phyloP scores from a whole-genome alignment of 208 protist species.

The Trichomonas tenax region DNA sequence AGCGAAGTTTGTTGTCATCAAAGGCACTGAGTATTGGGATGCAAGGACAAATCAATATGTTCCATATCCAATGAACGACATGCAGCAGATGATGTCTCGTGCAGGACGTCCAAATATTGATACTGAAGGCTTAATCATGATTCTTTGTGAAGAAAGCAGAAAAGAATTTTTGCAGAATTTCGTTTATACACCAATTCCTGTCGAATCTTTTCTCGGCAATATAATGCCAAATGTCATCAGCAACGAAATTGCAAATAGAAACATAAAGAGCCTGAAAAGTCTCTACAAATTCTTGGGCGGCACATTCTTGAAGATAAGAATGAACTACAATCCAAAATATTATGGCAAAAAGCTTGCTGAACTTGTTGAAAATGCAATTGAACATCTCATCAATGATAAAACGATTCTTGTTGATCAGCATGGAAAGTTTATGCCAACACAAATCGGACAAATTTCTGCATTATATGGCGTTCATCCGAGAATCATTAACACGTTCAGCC shows the following conservation, averaged over 20 bases:
- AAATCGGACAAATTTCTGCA: background rate
- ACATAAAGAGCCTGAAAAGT: slow-evolving; percentile 30
- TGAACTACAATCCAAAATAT: background rate
- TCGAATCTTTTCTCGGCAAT: slow-evolving; percentile 81
- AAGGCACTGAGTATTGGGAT: slow-evolving; percentile 99
- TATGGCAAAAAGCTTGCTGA: background rate
- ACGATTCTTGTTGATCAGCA: background rate
- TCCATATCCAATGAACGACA: slow-evolving; percentile 95
- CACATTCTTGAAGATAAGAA: background rate
- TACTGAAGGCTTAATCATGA: slow-evolving; percentile 55
- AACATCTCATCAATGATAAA: background rate
- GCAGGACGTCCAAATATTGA: slow-evolving; percentile 75
- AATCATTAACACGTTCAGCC: background rate
- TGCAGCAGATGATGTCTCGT: slow-evolving; percentile 98
- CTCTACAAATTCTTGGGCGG: background rate
- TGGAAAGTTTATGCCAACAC: background rate
- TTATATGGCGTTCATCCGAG: background rate
- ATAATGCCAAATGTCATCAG: slow-evolving; percentile 93
- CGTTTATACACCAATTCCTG: slow-evolving; percentile 74
- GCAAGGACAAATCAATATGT: slow-evolving; percentile 81
- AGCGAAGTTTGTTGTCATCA: slow-evolving; percentile 98
- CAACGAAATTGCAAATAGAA: slow-evolving; percentile 77
- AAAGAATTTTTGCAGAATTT: slow-evolving; percentile 97
- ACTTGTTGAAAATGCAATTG: background rate
- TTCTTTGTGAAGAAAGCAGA: slow-evolving; percentile 86